These are phyloP conservation scores for Ophiocordyceps camponoti-leonardi DNA, from an alignment of 2,329 filamentous ascomycete genomes.

Conservation along the genomic window DNA sequence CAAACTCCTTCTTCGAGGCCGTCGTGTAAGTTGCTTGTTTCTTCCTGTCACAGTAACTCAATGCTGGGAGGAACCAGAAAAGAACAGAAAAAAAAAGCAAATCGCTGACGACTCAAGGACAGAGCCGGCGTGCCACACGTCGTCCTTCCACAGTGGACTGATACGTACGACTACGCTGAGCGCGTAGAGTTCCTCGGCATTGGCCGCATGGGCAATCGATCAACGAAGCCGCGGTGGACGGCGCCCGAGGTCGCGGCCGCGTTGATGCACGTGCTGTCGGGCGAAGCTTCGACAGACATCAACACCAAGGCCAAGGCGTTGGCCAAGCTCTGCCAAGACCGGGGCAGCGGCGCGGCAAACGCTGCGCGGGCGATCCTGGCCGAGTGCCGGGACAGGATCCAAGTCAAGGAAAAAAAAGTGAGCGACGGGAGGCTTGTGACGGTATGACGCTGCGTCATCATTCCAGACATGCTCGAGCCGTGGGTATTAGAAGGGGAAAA, in stretches of 20 bases:
- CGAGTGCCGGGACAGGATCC: not conserved
- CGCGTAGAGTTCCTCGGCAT: slow-evolving; percentile 25
- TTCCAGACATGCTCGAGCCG: not conserved
- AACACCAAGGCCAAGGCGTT: not conserved
- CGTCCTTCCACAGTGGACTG: slow-evolving; percentile 25
- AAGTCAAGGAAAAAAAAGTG: not conserved
- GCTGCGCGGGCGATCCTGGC: not conserved
- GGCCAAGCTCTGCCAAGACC: not conserved
- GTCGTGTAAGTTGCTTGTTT: slow-evolving; percentile 10
- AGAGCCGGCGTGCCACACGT: slow-evolving; percentile 27
- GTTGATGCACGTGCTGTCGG: slow-evolving; percentile 5
- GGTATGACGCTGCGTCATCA: not conserved
- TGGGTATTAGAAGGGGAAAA: too few relatives aligned
- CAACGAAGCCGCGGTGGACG: slow-evolving; percentile 8
- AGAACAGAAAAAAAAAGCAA: too few relatives aligned
- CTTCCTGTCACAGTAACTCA: too few relatives aligned
- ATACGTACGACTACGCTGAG: slow-evolving; percentile 27
- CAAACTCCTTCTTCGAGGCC: slow-evolving; percentile 24
- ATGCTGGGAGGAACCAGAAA: too few relatives aligned
- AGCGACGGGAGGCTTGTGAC: too few relatives aligned
- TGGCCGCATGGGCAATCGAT: slow-evolving; percentile 13
- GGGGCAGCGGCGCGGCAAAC: not conserved
- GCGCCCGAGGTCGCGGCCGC: slow-evolving; percentile 5
- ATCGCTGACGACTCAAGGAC: not conserved
- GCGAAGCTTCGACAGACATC: not conserved